These are phyloP conservation scores for Nitzschia inconspicua DNA, from an alignment of 108 stramenopile species.

Conservation along the genomic window DNA sequence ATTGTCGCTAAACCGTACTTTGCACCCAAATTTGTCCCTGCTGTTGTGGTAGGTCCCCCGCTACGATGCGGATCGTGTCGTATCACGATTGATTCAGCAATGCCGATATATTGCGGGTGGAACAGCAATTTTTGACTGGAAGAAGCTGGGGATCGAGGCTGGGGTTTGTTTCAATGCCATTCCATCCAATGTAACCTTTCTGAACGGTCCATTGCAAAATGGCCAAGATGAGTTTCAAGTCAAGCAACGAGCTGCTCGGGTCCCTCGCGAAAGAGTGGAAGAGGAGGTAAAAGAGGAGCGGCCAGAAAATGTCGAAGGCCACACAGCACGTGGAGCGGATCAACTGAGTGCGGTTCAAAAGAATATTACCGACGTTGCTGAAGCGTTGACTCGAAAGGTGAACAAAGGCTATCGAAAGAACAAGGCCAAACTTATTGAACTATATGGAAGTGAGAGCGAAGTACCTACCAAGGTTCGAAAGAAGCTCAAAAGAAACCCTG, in stretches of 20 bases:
- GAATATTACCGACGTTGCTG: conserved; percentile 46
- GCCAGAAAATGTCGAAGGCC: conserved; percentile 50
- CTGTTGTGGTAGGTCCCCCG: conserved; percentile 54
- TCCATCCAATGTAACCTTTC: conserved; percentile 59
- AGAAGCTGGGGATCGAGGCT: conserved; percentile 50
- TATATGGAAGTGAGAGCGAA: conserved; percentile 1
- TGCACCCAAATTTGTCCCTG: conserved; percentile 1
- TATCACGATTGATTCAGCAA: conserved; percentile 45
- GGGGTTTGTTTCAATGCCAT: conserved; percentile 79
- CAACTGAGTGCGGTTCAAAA: conserved; percentile 67
- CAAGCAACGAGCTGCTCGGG: conserved; percentile 42
- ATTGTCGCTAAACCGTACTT: neutral
- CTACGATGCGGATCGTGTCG: conserved; percentile 70
- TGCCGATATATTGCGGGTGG: conserved; percentile 26
- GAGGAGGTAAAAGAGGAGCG: conserved; percentile 54
- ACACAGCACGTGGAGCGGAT: conserved; percentile 47
- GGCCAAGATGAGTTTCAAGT: conserved; percentile 38
- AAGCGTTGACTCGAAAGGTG: conserved; percentile 30
- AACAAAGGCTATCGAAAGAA: conserved; percentile 14
- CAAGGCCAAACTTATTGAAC: conserved; percentile 15
- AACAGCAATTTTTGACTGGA: conserved; percentile 63
- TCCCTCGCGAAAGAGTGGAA: conserved; percentile 26
- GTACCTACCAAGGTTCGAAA: conserved; percentile 4
- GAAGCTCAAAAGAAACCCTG: conserved; percentile 26
- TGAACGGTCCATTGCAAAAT: conserved; percentile 59